These are phyloP conservation scores for Kwoniella shivajii DNA, from an alignment of 1,284 basidiomycete genomes.

Conservation along the genomic window DNA sequence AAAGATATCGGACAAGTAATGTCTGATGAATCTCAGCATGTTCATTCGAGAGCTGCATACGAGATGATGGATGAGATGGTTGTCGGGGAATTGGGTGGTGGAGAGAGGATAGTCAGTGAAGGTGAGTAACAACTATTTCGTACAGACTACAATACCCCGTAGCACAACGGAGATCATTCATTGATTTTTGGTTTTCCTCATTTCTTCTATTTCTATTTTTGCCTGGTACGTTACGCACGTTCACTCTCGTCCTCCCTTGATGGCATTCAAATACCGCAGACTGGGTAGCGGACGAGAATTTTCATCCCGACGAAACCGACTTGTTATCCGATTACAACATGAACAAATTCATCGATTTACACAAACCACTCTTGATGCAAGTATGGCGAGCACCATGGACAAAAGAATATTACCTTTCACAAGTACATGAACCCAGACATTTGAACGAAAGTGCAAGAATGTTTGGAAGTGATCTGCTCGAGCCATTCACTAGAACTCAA, in stretches of 20 bases:
- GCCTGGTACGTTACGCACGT: no score
- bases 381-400: conserved; percentile 56
- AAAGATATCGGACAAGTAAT: conserved; percentile 80
- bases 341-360: conserved; percentile 90
- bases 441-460: conserved; percentile 81
- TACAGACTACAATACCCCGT: not conserved
- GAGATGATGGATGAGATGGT: conserved; percentile 86
- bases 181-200: not conserved
- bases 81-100: conserved; percentile 75
- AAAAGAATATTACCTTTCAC: conserved; percentile 93
- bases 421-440: conserved; percentile 96
- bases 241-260: not conserved
- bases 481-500: conserved; percentile 80
- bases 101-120: conserved; percentile 74
- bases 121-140: no score
- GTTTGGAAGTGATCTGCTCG: conserved; percentile 80
- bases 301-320: conserved; percentile 85
- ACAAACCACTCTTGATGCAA: conserved; percentile 66
- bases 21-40: conserved; percentile 81
- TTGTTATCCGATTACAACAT: conserved; percentile 74
- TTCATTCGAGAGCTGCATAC: conserved; percentile 91
- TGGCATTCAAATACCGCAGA: conserved; percentile 57
- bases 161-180: not conserved
- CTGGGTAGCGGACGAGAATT: conserved; percentile 84
- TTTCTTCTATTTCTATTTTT: not conserved